Evolutionary conservation across 257 asterid genomes (phyloP).

Genomic region (Forsythia suspensa): DNA sequence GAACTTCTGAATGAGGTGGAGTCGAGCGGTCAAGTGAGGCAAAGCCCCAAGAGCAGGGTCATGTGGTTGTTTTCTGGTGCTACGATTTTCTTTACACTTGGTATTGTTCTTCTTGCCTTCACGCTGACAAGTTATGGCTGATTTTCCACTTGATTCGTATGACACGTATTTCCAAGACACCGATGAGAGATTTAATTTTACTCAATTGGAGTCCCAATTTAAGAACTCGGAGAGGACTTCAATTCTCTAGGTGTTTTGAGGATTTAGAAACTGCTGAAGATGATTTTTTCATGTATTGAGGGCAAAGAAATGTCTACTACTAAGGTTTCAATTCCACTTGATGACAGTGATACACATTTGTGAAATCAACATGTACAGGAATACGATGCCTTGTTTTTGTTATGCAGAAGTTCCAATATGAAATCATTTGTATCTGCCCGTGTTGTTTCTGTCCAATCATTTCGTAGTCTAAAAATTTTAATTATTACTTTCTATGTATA

Average conservation of each 20-base stretch:
- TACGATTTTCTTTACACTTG: slow-evolving; percentile 64
- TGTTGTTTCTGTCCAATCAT: too few relatives aligned
- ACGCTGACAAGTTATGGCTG: slow-evolving; percentile 74
- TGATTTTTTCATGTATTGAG: not conserved
- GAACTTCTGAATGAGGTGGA: slow-evolving; percentile 69
- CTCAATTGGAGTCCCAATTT: not conserved
- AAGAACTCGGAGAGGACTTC: not conserved
- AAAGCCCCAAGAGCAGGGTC: slow-evolving; percentile 37
- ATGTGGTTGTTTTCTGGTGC: slow-evolving; percentile 80
- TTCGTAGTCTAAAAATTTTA: too few relatives aligned
- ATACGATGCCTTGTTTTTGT: not conserved
- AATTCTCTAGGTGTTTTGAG: not conserved
- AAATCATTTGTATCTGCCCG: too few relatives aligned
- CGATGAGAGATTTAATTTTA: not conserved
- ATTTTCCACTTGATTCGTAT: not conserved
- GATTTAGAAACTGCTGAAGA: not conserved
- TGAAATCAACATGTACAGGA: not conserved
- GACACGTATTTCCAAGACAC: not conserved
- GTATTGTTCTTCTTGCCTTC: slow-evolving; percentile 67
- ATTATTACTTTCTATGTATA: too few relatives aligned
- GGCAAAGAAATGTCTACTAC: not conserved
- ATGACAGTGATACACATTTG: not conserved
- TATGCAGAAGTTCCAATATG: not conserved
- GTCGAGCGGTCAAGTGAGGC: slow-evolving; percentile 37
- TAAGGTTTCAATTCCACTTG: not conserved